Conservation (phyloP, 1,139 yeast genomes). For the Meyerozyma athensensis region DNA sequence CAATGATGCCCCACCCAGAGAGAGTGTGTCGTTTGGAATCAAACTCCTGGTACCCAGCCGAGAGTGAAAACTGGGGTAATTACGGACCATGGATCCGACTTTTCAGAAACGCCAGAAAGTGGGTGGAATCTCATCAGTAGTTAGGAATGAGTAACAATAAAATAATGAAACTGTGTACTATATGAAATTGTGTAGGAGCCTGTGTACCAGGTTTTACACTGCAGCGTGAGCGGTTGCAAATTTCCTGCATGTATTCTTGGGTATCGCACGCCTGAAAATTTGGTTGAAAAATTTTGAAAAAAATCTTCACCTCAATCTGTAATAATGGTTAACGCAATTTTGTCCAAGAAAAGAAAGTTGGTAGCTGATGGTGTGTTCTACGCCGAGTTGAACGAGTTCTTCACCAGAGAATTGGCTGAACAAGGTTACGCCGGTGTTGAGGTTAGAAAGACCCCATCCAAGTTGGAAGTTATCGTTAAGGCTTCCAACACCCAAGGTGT, state of each 20-base stretch:
- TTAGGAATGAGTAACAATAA: neutral
- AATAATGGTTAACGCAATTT: constrained; percentile 54
- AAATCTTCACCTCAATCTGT: constrained; percentile 8
- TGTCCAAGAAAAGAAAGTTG: constrained; percentile 82
- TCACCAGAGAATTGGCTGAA: constrained; percentile 99
- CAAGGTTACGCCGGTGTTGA: constrained; percentile 99
- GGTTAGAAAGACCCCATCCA: constrained; percentile 97
- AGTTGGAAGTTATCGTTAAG: constrained; percentile 97
- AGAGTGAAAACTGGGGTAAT: constrained; percentile 58
- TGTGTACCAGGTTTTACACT: neutral
- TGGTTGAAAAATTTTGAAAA: constrained; percentile 1
- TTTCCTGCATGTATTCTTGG: too few relatives aligned
- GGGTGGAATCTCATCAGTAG: constrained; percentile 54
- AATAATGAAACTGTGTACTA: too few relatives aligned
- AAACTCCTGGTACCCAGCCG: constrained; percentile 85
- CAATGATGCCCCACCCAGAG: constrained; percentile 99
- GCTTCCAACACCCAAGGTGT: constrained; percentile 99
- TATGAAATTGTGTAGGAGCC: too few relatives aligned
- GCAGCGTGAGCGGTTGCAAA: too few relatives aligned
- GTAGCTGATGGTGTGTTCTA: constrained; percentile 99
- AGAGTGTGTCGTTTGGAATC: constrained; percentile 85
- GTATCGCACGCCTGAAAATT: constrained; percentile 1
- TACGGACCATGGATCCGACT: constrained; percentile 95
- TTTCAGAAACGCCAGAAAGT: constrained; percentile 88
- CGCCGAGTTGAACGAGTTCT: constrained; percentile 99